These are phyloP conservation scores for Coemansia sp. DNA, from an alignment of 192 early-diverging fungal genomes.

Conservation along the genomic window DNA sequence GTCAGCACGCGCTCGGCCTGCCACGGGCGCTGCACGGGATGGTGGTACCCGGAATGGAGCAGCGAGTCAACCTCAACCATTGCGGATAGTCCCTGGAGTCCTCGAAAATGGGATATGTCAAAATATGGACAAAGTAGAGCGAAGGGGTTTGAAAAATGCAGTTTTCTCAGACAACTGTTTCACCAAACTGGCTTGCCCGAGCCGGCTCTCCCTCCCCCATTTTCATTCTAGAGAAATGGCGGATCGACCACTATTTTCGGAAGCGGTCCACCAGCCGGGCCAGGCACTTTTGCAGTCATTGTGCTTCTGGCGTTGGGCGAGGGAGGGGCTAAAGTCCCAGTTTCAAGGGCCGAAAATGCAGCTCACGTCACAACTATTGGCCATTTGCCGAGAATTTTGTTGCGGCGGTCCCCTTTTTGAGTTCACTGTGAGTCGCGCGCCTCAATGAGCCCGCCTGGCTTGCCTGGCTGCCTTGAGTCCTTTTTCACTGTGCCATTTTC, in stretches of 20 bases:
- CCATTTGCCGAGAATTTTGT: not conserved
- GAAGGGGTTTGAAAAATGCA: not conserved
- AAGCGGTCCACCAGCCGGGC: no score
- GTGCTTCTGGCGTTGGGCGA: not conserved
- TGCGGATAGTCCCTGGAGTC: not conserved
- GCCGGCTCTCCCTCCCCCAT: no score
- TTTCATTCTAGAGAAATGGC: no score
- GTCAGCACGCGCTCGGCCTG: constrained; percentile 71
- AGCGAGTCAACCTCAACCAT: constrained; percentile 63
- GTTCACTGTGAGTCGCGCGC: not conserved
- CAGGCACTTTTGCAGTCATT: not conserved
- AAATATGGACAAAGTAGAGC: not conserved
- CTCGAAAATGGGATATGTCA: not conserved
- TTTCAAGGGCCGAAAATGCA: not conserved
- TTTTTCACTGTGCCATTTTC: not conserved
- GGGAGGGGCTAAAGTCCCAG: not conserved
- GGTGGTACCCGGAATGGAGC: constrained; percentile 87
- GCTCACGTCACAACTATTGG: not conserved
- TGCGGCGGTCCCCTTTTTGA: not conserved
- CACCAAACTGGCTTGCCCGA: not conserved
- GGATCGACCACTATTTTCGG: no score
- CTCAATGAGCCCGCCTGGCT: no score
- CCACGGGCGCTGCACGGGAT: constrained; percentile 78
- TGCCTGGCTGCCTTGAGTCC: not conserved
- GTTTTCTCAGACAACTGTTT: not conserved